Conservation (phyloP, 805 yeast species). For the Wickerhamiella azyma region DNA sequence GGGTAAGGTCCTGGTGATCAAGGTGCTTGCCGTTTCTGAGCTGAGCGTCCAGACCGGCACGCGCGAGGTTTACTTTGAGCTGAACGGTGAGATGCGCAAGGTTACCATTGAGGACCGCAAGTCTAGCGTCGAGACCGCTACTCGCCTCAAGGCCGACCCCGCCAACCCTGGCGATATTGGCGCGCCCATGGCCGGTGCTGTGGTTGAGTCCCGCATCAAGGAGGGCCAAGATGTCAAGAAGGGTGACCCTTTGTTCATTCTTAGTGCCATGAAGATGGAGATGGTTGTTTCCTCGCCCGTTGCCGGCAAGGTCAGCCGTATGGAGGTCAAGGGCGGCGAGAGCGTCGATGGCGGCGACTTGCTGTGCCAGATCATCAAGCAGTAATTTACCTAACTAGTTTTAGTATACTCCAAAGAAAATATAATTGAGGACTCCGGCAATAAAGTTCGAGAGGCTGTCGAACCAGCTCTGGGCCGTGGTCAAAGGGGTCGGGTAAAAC, state of each 20-base stretch:
- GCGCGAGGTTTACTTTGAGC: slow-evolving; percentile 93
- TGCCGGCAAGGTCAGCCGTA: slow-evolving; percentile 67
- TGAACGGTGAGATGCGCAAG: slow-evolving; percentile 96
- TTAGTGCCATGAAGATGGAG: slow-evolving; percentile 99
- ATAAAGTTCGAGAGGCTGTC: not conserved
- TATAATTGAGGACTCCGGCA: not conserved
- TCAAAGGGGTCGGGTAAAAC: not conserved
- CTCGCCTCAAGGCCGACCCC: slow-evolving; percentile 83
- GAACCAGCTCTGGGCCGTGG: not conserved
- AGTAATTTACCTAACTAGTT: not conserved
- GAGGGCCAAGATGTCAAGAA: slow-evolving; percentile 80
- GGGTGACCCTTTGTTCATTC: slow-evolving; percentile 89
- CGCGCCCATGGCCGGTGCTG: slow-evolving; percentile 99
- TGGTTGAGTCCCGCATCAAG: slow-evolving; percentile 85
- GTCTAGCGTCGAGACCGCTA: slow-evolving; percentile 69
- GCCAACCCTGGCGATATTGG: slow-evolving; percentile 86
- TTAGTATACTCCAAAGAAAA: not conserved
- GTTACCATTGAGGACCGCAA: slow-evolving; percentile 82
- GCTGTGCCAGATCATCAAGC: slow-evolving; percentile 44
- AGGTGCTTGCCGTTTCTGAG: slow-evolving; percentile 86
- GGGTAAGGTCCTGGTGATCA: slow-evolving; percentile 87
- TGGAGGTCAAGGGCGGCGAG: slow-evolving; percentile 77
- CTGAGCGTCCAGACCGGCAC: slow-evolving; percentile 71
- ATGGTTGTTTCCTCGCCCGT: slow-evolving; percentile 93
- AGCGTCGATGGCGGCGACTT: slow-evolving; percentile 91